A percentile compares a stretch with the other conserved stretches of the same genome.
Conservation (phyloP, 2,329 filamentous ascomycete genomes). For the Neofusicoccum umdonicola region DNA sequence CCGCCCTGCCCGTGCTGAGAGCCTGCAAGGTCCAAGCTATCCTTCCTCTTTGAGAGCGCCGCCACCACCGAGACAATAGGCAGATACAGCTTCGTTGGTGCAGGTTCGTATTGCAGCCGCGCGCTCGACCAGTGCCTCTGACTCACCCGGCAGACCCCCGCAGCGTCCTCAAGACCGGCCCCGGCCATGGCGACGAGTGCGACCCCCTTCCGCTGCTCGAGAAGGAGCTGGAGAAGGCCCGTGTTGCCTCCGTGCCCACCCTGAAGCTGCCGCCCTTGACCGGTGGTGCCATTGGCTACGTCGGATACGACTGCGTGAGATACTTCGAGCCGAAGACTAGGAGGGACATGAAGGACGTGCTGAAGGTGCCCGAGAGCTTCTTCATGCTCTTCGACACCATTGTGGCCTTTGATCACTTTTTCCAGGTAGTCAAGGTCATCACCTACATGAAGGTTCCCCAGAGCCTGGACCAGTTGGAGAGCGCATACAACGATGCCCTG, state of each 20-base stretch:
- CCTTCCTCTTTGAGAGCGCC: constrained; percentile 94
- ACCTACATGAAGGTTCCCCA: constrained; percentile 76
- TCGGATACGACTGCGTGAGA: constrained; percentile 94
- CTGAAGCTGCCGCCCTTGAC: constrained; percentile 81
- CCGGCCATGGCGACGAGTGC: constrained; percentile 76
- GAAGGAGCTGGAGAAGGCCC: constrained; percentile 72
- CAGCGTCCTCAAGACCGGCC: constrained; percentile 83
- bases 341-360: constrained; percentile 80
- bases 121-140: background rate
- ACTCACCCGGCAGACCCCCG: constrained; percentile 50
- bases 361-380: constrained; percentile 85
- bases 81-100: constrained; percentile 92
- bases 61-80: constrained; percentile 88
- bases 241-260: constrained; percentile 79
- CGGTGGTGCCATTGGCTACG: constrained; percentile 92
- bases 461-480: constrained; percentile 54
- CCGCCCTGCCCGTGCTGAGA: constrained; percentile 18
- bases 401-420: constrained; percentile 92
- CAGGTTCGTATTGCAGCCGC: constrained; percentile 50
- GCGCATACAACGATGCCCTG: constrained; percentile 68
- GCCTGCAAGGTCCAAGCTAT: constrained; percentile 61
- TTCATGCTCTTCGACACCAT: constrained; percentile 98
- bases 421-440: constrained; percentile 86
- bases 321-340: constrained; percentile 99
- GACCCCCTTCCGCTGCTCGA: constrained; percentile 85